Conservation (phyloP, 352 stramenopile species). For the Globisporangium middletonii region DNA sequence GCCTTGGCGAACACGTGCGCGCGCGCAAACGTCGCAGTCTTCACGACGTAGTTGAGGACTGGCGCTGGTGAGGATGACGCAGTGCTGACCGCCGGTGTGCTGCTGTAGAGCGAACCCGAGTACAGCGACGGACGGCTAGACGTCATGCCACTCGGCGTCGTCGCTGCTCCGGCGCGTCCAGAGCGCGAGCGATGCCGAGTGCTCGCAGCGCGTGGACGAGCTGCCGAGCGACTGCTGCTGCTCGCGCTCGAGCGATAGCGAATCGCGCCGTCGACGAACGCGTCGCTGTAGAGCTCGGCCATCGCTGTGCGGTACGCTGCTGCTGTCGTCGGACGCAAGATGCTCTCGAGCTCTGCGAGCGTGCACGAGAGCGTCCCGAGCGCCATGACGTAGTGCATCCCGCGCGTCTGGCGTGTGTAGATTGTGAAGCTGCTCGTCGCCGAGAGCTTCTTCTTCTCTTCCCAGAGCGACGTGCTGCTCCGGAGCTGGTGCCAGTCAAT, state of each 20-base stretch:
- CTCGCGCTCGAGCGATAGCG: conserved; percentile 3
- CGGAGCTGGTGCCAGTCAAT: conserved; percentile 16
- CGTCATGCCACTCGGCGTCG: neutral
- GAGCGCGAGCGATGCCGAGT: no score
- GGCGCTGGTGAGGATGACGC: neutral
- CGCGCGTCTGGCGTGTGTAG: conserved; percentile 16
- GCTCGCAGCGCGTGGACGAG: no score
- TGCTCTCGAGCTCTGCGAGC: conserved; percentile 11
- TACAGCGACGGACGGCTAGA: neutral
- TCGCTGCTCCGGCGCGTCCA: no score
- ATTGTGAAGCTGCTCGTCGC: conserved; percentile 11
- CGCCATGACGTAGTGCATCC: conserved; percentile 16
- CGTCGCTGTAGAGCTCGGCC: conserved; percentile 14
- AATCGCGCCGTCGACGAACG: conserved; percentile 16
- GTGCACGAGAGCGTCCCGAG: conserved; percentile 14
- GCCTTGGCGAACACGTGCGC: conserved; percentile 34
- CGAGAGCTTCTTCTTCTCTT: conserved; percentile 11
- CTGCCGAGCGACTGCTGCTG: neutral
- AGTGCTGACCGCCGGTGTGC: neutral
- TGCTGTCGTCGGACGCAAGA: conserved; percentile 10
- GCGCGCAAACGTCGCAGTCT: conserved; percentile 43
- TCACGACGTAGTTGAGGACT: conserved; percentile 20
- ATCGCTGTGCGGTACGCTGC: conserved; percentile 10
- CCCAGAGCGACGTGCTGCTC: conserved; percentile 15
- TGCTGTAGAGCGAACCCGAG: neutral